phyloP scores from a whole-genome alignment of 768 basidiomycete species.

The Botryobasidium botryosum region DNA sequence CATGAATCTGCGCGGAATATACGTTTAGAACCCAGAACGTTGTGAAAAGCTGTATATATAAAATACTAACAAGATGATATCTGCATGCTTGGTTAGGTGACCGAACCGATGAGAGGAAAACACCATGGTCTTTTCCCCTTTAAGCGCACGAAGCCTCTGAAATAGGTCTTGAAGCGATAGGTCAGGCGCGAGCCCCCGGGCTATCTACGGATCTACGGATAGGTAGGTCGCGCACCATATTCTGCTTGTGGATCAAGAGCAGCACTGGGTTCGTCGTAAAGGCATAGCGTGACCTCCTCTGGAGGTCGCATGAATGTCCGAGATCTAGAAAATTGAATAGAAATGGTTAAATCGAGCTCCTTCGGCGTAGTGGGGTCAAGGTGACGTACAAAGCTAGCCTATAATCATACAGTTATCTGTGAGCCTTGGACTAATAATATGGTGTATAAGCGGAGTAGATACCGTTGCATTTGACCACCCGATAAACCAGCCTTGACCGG shows the following conservation, averaged over 20 bases:
- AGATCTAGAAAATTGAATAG: slow-evolving; percentile 14
- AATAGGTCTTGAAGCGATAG: slow-evolving; percentile 3
- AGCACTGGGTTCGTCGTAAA: slow-evolving; percentile 42
- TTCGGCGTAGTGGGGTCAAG: too few species aligned
- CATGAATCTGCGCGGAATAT: too few species aligned
- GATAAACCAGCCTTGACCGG: slow-evolving; percentile 39
- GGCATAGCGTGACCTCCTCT: slow-evolving; percentile 30
- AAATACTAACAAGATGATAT: slow-evolving; percentile 8
- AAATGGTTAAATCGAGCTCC: too few species aligned
- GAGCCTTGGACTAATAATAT: too few species aligned
- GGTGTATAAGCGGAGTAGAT: too few species aligned
- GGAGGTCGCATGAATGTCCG: slow-evolving; percentile 26
- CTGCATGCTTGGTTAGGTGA: slow-evolving; percentile 9
- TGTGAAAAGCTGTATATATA: too few species aligned
- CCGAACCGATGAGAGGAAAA: slow-evolving; percentile 11
- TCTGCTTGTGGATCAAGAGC: slow-evolving; percentile 40
- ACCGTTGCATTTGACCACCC: slow-evolving; percentile 71
- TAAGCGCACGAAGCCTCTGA: slow-evolving; percentile 1
- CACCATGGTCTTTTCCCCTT: slow-evolving; percentile 8
- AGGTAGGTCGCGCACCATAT: slow-evolving; percentile 11
- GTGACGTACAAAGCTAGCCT: too few species aligned
- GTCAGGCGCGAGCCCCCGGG: not conserved
- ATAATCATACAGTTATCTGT: too few species aligned
- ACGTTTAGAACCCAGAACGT: too few species aligned
- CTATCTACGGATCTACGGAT: not conserved